Base-by-base conservation (phyloP, 225 moss, liverwort and hornwort species). In the Neckera pumila region DNA sequence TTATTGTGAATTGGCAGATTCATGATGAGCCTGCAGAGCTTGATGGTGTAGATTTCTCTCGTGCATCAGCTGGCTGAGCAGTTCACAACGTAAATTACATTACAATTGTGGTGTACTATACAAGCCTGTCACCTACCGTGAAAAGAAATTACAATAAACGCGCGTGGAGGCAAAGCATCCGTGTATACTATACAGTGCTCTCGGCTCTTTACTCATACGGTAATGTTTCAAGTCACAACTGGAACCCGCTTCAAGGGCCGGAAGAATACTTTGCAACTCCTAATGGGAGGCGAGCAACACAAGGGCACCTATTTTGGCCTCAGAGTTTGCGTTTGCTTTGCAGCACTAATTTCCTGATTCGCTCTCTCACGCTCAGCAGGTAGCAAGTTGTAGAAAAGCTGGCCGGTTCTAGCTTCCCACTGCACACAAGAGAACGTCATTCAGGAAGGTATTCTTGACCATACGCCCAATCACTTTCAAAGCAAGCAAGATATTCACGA, bases 341-440 rank as follows among this genome's bases (percentile, higher is more conserved):
- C 83, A 67, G 95, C 94, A 84, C 91, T 93, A 76, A 97, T 97
- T 90, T 98, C 95, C 84, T 95, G 93, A 83, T 98, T 98, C 59
- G 88, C 95, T 84, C 84, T 96, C 89, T 97, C 93, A 71, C 98
- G 93, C 85, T 98, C 97, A 40, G 83, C 81, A 69, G 97, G 98
- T 91, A 91, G 87, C 79, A 98, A 92, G 76, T 94, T 91, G 80
- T 98, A 97, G 47, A 97, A 97, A 72, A 94, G 92, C 84, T 92
- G 94, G 6, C 98, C 98, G 69, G 95, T 94, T 90, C 89, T 95
- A 72, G 80, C 91, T 88, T 98, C 98, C 98, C 98, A 98, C 98
- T 98, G 94, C 91, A 91, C 83, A 81, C 54, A 49, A 23, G 25
- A 83, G 20, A 73, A 63, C 12, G 61, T 56, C 15, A 82, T 58